phyloP scores from a whole-genome alignment of 2,329 filamentous ascomycete genomes.

The Aspergillus pseudoterreus region DNA sequence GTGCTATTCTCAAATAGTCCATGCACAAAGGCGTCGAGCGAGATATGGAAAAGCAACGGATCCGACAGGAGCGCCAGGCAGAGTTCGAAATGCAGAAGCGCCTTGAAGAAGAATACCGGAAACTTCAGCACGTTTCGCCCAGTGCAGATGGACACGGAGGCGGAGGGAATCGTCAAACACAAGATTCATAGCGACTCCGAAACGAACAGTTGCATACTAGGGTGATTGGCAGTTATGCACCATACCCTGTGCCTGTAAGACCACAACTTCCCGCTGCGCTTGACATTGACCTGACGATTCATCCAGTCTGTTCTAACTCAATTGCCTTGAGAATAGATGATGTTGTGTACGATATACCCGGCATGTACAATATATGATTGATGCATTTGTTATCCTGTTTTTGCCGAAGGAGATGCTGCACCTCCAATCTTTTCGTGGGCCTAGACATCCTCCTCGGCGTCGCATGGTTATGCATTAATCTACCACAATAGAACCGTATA shows the following conservation, averaged over 20 bases:
- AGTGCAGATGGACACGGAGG: slow-evolving; percentile 27
- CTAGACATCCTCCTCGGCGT: background rate
- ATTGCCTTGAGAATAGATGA: background rate
- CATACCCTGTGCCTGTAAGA: background rate
- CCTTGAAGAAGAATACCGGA: slow-evolving; percentile 85
- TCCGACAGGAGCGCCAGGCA: slow-evolving; percentile 85
- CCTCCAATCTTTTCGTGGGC: background rate
- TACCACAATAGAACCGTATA: background rate
- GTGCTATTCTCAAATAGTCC: slow-evolving; percentile 48
- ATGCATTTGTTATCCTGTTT: background rate
- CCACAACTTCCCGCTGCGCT: background rate
- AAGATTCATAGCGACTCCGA: slow-evolving; percentile 18
- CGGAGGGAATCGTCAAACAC: slow-evolving; percentile 16
- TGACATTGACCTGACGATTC: background rate
- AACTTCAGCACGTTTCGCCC: slow-evolving; percentile 73
- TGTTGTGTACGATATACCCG: slow-evolving; percentile 14
- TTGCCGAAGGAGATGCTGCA: background rate
- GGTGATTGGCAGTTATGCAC: background rate
- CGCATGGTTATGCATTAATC: background rate
- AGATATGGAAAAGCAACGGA: slow-evolving; percentile 87
- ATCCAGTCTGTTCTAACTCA: background rate
- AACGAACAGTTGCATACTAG: background rate
- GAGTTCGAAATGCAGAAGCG: slow-evolving; percentile 90
- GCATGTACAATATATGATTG: slow-evolving; percentile 15
- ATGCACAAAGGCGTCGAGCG: slow-evolving; percentile 95